A percentile compares a stretch with the other conserved stretches of the same genome.
Conservation (phyloP, 1,284 basidiomycete species). For the Sanguinoderma infundibulare region DNA sequence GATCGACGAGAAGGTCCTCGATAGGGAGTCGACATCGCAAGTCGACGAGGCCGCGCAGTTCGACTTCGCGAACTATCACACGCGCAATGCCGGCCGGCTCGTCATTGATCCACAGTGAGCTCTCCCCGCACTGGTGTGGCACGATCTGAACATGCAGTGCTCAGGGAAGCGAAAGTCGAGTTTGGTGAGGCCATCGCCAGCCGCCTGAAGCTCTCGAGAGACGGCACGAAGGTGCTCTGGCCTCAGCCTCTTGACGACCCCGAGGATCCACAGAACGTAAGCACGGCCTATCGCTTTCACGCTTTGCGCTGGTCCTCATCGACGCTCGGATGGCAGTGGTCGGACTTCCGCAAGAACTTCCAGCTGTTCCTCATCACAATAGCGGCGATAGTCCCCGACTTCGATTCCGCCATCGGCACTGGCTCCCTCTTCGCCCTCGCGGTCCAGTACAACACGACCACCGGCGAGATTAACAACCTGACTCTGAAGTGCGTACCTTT, state of each 20-base stretch:
- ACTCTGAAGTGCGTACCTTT: constrained; percentile 42
- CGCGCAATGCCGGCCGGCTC: constrained; percentile 59
- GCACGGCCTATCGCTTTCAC: constrained; percentile 14
- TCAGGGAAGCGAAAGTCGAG: constrained; percentile 55
- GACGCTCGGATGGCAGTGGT: constrained; percentile 41
- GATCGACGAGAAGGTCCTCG: constrained; percentile 16
- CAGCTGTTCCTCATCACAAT: constrained; percentile 64
- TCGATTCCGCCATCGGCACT: constrained; percentile 70
- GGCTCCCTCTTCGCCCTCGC: constrained; percentile 65
- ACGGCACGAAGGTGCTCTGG: constrained; percentile 56
- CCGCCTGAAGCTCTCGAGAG: constrained; percentile 50
- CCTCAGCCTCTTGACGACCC: constrained; percentile 69
- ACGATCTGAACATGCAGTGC: constrained; percentile 14
- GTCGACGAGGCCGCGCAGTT: constrained; percentile 26
- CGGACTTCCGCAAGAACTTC: constrained; percentile 50
- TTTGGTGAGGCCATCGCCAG: constrained; percentile 54
- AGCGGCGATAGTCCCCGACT: constrained; percentile 71
- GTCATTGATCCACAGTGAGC: constrained; percentile 62
- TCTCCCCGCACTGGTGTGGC: background rate
- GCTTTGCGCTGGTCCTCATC: background rate
- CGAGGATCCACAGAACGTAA: constrained; percentile 70
- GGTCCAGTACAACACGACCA: constrained; percentile 57
- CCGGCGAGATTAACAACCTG: constrained; percentile 64
- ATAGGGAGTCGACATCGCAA: constrained; percentile 15
- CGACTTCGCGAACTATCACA: constrained; percentile 55